Evolutionary conservation across 805 yeast species (phyloP).

Genomic region (Aciculoconidium aculeatum): DNA sequence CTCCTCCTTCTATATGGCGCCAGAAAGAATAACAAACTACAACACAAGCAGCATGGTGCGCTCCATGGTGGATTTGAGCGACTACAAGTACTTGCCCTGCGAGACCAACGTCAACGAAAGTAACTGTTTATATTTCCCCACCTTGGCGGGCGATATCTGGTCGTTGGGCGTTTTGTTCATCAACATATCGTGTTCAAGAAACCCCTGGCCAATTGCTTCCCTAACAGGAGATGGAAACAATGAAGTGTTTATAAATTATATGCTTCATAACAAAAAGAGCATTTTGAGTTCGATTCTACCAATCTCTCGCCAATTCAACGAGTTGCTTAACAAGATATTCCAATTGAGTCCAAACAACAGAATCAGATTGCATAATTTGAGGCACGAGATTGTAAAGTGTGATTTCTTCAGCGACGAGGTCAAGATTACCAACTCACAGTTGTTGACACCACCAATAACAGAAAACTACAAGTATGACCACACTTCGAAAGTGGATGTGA

Average conservation of each 20-base stretch:
- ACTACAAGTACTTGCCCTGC: slow-evolving; percentile 13
- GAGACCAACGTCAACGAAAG: slow-evolving; percentile 14
- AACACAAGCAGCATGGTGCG: slow-evolving; percentile 23
- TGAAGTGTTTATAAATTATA: slow-evolving; percentile 57
- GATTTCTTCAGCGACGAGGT: slow-evolving; percentile 31
- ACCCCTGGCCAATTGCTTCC: slow-evolving; percentile 86
- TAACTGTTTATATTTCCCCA: slow-evolving; percentile 45
- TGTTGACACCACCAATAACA: too few species aligned
- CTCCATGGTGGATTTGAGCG: slow-evolving; percentile 26
- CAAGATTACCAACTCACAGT: too few species aligned
- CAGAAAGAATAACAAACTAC: slow-evolving; percentile 62
- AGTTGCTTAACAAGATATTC: slow-evolving; percentile 42
- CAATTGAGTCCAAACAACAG: slow-evolving; percentile 45
- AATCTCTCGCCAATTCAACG: slow-evolving; percentile 56
- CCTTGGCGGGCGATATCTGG: slow-evolving; percentile 82
- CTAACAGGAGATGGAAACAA: slow-evolving; percentile 27
- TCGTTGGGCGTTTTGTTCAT: slow-evolving; percentile 76
- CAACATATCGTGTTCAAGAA: slow-evolving; percentile 75
- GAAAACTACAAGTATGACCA: too few species aligned
- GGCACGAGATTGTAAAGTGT: slow-evolving; percentile 28
- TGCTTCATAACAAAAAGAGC: slow-evolving; percentile 38
- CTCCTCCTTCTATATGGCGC: slow-evolving; percentile 88
- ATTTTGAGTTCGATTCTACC: slow-evolving; percentile 67
- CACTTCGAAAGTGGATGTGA: too few species aligned
- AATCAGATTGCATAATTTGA: slow-evolving; percentile 33